Evolutionary conservation across 805 yeast species (phyloP).

Genomic region (Yarrowia hollandica): DNA sequence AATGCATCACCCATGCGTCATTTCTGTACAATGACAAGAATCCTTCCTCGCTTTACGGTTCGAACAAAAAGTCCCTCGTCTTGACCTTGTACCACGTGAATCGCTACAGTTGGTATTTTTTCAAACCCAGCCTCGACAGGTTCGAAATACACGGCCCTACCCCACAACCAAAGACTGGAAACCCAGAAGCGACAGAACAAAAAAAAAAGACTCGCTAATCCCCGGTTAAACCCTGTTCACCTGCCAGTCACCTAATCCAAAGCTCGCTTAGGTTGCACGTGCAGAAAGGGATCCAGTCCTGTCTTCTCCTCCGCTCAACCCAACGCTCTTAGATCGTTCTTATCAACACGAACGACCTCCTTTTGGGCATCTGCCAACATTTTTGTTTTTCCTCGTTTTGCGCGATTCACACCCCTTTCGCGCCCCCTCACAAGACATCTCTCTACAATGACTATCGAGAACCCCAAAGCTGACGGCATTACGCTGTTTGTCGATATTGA

Average conservation of each 20-base stretch:
- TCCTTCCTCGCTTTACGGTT: slow-evolving; percentile 16
- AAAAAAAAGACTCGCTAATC: neutral
- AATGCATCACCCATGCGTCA: slow-evolving; percentile 12
- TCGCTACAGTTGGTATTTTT: neutral
- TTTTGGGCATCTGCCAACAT: neutral
- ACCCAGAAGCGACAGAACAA: no score
- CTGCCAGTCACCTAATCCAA: slow-evolving; percentile 3
- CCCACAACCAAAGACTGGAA: neutral
- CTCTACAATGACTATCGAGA: slow-evolving; percentile 11
- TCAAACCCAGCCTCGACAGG: neutral
- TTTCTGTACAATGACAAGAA: slow-evolving; percentile 10
- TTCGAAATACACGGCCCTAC: neutral
- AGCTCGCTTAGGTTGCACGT: slow-evolving; percentile 21
- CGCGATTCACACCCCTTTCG: neutral
- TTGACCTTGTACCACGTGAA: neutral
- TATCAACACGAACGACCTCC: neutral
- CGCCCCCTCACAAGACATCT: neutral
- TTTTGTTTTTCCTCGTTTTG: neutral
- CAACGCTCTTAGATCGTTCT: slow-evolving; percentile 8
- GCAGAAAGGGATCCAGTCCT: neutral
- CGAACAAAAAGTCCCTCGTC: neutral
- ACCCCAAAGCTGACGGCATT: slow-evolving; percentile 32
- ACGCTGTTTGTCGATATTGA: slow-evolving; percentile 88
- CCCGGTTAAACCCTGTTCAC: slow-evolving; percentile 9
- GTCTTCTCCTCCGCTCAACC: neutral